Conservation (phyloP, 1,284 basidiomycete species). For the Apiotrichum montevideense region DNA sequence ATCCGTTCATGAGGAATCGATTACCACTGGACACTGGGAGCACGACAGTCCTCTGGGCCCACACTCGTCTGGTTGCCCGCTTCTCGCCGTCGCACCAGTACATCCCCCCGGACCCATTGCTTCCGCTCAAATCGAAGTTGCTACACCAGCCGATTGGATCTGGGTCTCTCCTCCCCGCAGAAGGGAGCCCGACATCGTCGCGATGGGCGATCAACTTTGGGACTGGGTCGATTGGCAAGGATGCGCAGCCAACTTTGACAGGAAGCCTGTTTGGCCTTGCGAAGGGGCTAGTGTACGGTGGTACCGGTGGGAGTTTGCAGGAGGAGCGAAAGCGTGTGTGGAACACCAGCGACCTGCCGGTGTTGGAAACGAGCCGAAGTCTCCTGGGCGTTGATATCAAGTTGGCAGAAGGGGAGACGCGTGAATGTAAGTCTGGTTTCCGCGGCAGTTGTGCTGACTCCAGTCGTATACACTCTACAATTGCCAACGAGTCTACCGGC, state of each 20-base stretch:
- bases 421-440: slow-evolving; percentile 32
- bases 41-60: slow-evolving; percentile 44
- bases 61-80: slow-evolving; percentile 39
- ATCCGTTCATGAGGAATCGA: slow-evolving; percentile 25
- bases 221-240: slow-evolving; percentile 41
- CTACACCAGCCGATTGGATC: slow-evolving; percentile 47
- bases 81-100: slow-evolving; percentile 44
- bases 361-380: slow-evolving; percentile 40
- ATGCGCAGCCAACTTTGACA: slow-evolving; percentile 42
- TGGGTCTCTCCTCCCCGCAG: slow-evolving; percentile 34
- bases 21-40: slow-evolving; percentile 23
- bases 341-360: slow-evolving; percentile 45
- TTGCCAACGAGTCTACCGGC: slow-evolving; percentile 80
- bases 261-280: slow-evolving; percentile 45
- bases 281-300: slow-evolving; percentile 39
- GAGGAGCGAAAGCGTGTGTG: slow-evolving; percentile 46
- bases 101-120: slow-evolving; percentile 47
- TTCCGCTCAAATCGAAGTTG: slow-evolving; percentile 42
- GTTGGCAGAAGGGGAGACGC: slow-evolving; percentile 36
- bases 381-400: slow-evolving; percentile 43
- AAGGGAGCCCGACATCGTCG: slow-evolving; percentile 14
- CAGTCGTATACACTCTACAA: slow-evolving; percentile 69
- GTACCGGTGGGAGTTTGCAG: slow-evolving; percentile 39
- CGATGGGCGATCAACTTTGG: slow-evolving; percentile 42
- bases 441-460: not conserved